Base-by-base conservation (phyloP, 805 yeast genomes). In the Saccharomyces cerevisiae region DNA sequence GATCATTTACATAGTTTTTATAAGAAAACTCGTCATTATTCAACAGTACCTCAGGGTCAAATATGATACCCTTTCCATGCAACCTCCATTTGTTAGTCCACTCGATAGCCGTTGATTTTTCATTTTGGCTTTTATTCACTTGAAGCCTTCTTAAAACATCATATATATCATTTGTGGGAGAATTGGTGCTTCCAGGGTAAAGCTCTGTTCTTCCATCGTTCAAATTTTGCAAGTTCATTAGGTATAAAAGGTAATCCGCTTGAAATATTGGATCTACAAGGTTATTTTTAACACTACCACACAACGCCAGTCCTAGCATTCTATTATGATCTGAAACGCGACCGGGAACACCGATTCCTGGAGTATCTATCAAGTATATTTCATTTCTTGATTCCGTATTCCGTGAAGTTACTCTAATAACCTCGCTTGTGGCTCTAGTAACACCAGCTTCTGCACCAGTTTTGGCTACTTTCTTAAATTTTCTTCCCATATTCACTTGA, bases 401-500 rank as follows among this genome's bases (percentile, higher is more conserved):
- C 24, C 51, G 51, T 3, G 49, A 36, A 14, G 59, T 53, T 13
- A 94, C 75, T 53, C 84, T 73, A 41, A 94, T 87, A 52, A 85
- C 76, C 57, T 87, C 92, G 52, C 92, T 83, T 0, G 96, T 83
- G 29, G 79, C 78, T 52, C 89, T 73, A 0, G 99, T 94, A 5
- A 92, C 89, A 21, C 99, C 99, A 1, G 98, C 97, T 58, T 80
- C 83, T 10, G 86, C 85, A 0, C 97, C 96, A 0, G 96, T 89
- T 51, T 72, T 72, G 0, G 96, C 97, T 1, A 88, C 97, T 62
- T 86, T 87, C 53, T 75, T 73, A 24, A 62, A 66, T 21, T 63
- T 66, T 1, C 69, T 64, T 50, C 65, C 70, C 1, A 78, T 76
- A 36, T 6, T 6, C 9, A 17, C 43, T 36, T 24, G 22, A 36